Base-by-base conservation (phyloP, 2,329 filamentous ascomycete species). In the Sarocladium brachiariae region DNA sequence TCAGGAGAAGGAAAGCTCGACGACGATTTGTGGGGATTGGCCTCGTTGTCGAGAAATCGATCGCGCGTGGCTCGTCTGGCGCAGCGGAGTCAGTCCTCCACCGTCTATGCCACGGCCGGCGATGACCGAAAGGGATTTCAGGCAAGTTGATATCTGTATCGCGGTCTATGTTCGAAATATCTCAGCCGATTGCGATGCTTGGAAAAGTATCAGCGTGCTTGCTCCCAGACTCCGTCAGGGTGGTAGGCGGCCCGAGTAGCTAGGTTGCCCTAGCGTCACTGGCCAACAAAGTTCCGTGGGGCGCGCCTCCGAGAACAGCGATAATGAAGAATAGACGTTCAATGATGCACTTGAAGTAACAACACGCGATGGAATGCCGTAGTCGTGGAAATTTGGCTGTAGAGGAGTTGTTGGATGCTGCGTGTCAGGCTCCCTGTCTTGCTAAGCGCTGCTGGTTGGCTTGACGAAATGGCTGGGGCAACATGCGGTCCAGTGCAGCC, bases 1-100 rank as follows among this genome's bases (percentile, higher is more conserved):
- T 63, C 54, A 56, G 41, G 51, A 46, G 54, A 53, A 51, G 52
- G 34, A 51, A 50, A 50, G 49, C 53, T 57, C 52, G 58, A 59
- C 56, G 51, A 50, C 57, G 52, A 53, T 52, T 43, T 52, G 52
- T 57, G 50, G 52, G 41, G 34, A 54, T 58, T 52, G 48, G 50
- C 53, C 21, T 45, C 21, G 46, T 49, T 24, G 31, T 49, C 30
- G 31, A 31, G 33, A 6, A 37, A 10, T 25, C 16, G 39, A 27
- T 43, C 46, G 46, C 46, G 46, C 23, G 46, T 31, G 46, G 46
- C 46, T 49, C 43, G 33, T 47, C 52, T 56, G 50, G 53, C 46
- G 37, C 33, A 37, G 46, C 30, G 46, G 30, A 37, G 46, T 31
- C 46, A 37, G 14, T 37, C 46, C 33, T 49, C 33, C 46, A 49